Evolutionary conservation across 192 early-diverging fungal genomes (phyloP).

Genomic region (Backusella liffmaniae): DNA sequence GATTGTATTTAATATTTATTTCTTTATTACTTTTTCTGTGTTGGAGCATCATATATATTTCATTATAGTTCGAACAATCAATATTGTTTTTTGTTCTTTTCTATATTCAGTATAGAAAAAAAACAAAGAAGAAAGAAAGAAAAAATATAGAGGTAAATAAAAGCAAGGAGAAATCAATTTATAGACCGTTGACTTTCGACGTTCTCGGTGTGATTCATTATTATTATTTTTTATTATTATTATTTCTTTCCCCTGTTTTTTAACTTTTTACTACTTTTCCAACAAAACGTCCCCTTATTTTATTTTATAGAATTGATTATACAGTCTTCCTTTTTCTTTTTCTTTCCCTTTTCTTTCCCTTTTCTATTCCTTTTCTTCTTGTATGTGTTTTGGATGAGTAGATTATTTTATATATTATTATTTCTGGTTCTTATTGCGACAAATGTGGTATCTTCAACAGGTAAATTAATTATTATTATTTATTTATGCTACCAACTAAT

Average conservation of each 20-base stretch:
- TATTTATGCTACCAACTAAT: background rate
- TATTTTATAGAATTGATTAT: background rate
- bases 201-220: background rate
- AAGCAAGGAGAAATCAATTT: background rate
- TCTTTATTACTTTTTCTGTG: background rate
- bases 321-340: background rate
- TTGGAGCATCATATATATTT: background rate
- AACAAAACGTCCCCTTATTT: background rate
- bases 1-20: background rate
- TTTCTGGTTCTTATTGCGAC: background rate
- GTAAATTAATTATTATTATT: background rate
- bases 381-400: conserved; percentile 3
- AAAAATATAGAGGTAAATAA: background rate
- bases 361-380: background rate
- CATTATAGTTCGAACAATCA: background rate
- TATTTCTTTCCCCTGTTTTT: background rate
- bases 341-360: background rate
- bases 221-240: background rate
- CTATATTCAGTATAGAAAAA: background rate
- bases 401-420: background rate
- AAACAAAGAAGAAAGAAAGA: background rate
- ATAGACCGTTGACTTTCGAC: background rate
- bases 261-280: background rate
- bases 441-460: background rate
- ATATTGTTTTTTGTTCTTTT: background rate